phyloP scores from a whole-genome alignment of 345 rosid species.

The Sonneratia alba region DNA sequence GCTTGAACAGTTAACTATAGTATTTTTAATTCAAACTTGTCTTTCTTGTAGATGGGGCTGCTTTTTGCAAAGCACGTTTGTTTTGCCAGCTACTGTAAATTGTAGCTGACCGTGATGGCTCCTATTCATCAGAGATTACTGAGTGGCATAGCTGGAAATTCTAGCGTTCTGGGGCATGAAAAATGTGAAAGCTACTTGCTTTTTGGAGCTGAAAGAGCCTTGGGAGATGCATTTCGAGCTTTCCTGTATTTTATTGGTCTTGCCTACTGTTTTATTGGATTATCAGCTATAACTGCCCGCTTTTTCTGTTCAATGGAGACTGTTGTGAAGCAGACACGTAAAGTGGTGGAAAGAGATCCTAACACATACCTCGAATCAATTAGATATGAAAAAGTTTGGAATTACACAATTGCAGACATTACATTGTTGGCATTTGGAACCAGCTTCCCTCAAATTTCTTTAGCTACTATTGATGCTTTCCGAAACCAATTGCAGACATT shows the following conservation, averaged over 20 bases:
- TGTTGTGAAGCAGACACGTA: constrained; percentile 81
- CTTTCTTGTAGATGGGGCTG: constrained; percentile 14
- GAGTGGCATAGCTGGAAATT: constrained; percentile 14
- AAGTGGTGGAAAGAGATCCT: constrained; percentile 60
- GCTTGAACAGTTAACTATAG: not conserved
- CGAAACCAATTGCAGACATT: constrained; percentile 86
- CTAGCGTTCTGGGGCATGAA: constrained; percentile 18
- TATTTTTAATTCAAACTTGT: not conserved
- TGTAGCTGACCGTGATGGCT: constrained; percentile 29
- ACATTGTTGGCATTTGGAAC: constrained; percentile 87
- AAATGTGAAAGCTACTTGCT: constrained; percentile 51
- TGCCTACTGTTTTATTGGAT: constrained; percentile 82
- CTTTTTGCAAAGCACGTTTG: constrained; percentile 11
- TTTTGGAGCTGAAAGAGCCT: constrained; percentile 41
- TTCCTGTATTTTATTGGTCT: constrained; percentile 55
- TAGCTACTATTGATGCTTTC: constrained; percentile 90
- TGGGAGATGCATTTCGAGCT: constrained; percentile 38
- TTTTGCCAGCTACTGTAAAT: constrained; percentile 7
- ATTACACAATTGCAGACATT: constrained; percentile 79
- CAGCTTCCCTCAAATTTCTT: constrained; percentile 90
- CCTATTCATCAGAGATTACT: constrained; percentile 15
- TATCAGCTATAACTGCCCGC: constrained; percentile 70
- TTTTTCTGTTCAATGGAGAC: constrained; percentile 91
- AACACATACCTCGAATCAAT: constrained; percentile 32
- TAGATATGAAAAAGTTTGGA: constrained; percentile 76